Evolutionary conservation across 352 stramenopile genomes (phyloP), one percentile per base, ranked within the genome.

Genomic region (Blastocystis sp.): DNA sequence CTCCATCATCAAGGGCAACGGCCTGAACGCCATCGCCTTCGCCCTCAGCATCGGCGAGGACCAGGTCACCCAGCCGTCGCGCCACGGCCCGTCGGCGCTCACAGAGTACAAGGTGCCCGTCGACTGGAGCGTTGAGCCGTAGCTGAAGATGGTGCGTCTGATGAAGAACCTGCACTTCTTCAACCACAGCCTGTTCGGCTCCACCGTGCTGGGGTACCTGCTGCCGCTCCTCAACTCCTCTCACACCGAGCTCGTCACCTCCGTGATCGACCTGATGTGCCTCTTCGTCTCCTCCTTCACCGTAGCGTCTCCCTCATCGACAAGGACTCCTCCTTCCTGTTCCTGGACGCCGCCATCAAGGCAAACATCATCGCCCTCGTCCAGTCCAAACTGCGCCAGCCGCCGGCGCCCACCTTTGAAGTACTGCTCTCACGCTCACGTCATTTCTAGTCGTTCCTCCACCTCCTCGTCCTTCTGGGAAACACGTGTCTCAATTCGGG

Each of bases 221-320:
- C 71, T 81, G 3, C 71, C 71, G n/a, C 71, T 81, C 2, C 57
- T 81, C 14, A 7, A 81, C 38, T 52, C 42, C 19, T 10, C 21
- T 34, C 48, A 79, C 11, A 21, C 69, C 11, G 45, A 64, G 10
- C 45, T 79, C 14, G 69, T 79, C 28, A 45, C 48, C n/a, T 48
- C 28, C 28, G 69, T 66, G 24, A 43, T 81, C 24, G 71, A 81
- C 0, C 59, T 81, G 43, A 28, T 81, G 71, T 81, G 14, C 28
- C 14, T 9, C 28, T 17, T 28, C 7, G 19, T 65, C 14, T 54
- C 71, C 14, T 24, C 11, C 10, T 17, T 81, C 14, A 81, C 40
- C n/a, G 4, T 66, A 81, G 71, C 11, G 48, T 40, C n/a, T 42
- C 4, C 3, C 59, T 81, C 14, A 52, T 81, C n/a, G 52, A 81